Conservation (phyloP, 176 grass and related monocot genomes). For the Zizania latifolia region DNA sequence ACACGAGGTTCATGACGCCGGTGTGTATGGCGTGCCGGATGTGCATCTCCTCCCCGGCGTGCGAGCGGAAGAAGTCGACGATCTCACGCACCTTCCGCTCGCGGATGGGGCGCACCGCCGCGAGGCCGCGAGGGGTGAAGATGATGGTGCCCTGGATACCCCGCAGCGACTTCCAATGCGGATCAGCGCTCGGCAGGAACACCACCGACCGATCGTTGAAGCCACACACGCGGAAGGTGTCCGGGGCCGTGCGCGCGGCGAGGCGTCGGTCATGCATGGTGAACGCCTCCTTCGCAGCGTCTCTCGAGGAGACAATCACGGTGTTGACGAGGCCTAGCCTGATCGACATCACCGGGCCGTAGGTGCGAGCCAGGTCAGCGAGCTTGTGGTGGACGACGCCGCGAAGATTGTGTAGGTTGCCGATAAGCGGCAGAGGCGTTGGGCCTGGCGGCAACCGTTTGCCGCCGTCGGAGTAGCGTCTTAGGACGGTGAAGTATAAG, state of each 20-base stretch:
- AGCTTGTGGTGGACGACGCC: conserved; percentile 32
- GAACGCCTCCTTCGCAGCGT: conserved; percentile 24
- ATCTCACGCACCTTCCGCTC: conserved; percentile 26
- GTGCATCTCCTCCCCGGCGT: neutral
- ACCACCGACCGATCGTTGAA: conserved; percentile 3
- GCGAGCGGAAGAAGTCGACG: neutral
- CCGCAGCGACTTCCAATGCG: conserved; percentile 29
- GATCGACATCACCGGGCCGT: conserved; percentile 39
- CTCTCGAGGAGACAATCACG: conserved; percentile 44
- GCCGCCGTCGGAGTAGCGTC: neutral
- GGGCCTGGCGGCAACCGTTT: conserved; percentile 17
- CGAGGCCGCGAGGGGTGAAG: conserved; percentile 29
- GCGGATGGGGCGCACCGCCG: conserved; percentile 6
- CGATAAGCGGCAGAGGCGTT: conserved; percentile 18
- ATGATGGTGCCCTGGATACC: conserved; percentile 16
- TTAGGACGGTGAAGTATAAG: neutral
- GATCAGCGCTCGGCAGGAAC: conserved; percentile 24
- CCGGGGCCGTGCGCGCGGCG: conserved; percentile 22
- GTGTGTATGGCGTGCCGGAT: conserved; percentile 11
- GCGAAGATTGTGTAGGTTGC: conserved; percentile 32
- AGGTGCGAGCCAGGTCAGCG: neutral
- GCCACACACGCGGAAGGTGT: neutral
- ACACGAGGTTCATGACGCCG: conserved; percentile 32
- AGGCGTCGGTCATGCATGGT: conserved; percentile 24
- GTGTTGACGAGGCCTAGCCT: conserved; percentile 1